Evolutionary conservation across 495 filamentous ascomycete genomes (phyloP).

Genomic region (Geoglossum glabrum): DNA sequence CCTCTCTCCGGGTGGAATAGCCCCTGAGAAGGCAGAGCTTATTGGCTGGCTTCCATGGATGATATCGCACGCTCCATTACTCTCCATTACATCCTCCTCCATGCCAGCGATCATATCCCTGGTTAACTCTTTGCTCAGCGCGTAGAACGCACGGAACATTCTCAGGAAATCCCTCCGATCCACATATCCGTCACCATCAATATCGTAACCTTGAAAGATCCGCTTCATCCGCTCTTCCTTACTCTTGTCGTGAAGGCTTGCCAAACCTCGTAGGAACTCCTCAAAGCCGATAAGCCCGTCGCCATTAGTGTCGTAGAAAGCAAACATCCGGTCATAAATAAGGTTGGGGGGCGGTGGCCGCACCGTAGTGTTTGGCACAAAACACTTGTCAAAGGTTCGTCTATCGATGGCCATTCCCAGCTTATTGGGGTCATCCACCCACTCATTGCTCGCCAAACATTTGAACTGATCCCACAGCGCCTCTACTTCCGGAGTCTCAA

Average conservation of each 20-base stretch:
- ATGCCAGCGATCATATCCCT: constrained; percentile 62
- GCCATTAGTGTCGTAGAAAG: constrained; percentile 80
- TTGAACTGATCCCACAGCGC: constrained; percentile 93
- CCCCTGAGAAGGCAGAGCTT: constrained; percentile 48
- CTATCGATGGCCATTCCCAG: constrained; percentile 71
- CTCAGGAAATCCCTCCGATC: constrained; percentile 77
- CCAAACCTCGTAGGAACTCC: constrained; percentile 73
- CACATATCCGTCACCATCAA: constrained; percentile 76
- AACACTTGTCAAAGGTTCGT: constrained; percentile 73
- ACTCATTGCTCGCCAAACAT: constrained; percentile 71
- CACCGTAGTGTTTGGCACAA: constrained; percentile 62
- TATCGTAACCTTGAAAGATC: constrained; percentile 79
- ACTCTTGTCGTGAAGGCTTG: constrained; percentile 53
- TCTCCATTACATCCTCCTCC: constrained; percentile 60
- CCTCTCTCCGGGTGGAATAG: constrained; percentile 36
- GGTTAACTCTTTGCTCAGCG: constrained; percentile 66
- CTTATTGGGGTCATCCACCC: constrained; percentile 59
- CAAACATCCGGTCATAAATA: constrained; percentile 88
- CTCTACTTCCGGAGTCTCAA: constrained; percentile 68
- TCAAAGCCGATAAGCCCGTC: constrained; percentile 85
- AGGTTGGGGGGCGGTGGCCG: constrained; percentile 63
- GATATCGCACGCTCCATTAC: constrained; percentile 48
- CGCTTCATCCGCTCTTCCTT: constrained; percentile 42
- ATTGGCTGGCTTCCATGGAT: constrained; percentile 58
- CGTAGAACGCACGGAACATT: constrained; percentile 79